These are phyloP conservation scores for Rhodotorula sp. DNA, from an alignment of 1,284 basidiomycete genomes.

Conservation along the genomic window DNA sequence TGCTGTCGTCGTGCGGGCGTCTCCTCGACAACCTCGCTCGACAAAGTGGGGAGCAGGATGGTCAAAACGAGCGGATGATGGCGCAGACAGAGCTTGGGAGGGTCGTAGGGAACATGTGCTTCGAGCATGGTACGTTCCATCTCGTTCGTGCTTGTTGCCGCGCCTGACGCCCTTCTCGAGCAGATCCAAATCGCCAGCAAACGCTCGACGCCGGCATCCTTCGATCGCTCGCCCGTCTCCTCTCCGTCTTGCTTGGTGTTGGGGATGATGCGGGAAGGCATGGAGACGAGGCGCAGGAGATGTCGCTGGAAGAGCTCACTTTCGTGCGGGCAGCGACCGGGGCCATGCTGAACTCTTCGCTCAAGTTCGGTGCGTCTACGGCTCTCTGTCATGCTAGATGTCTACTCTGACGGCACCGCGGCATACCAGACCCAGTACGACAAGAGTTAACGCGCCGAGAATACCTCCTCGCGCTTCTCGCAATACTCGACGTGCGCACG, in stretches of 20 bases:
- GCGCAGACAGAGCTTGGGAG: slow-evolving; percentile 21
- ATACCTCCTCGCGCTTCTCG: slow-evolving; percentile 64
- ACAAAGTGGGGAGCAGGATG: not conserved
- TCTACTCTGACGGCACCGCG: not conserved
- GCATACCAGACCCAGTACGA: slow-evolving; percentile 65
- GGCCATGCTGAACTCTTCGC: slow-evolving; percentile 71
- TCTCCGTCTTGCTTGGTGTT: not conserved
- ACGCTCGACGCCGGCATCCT: slow-evolving; percentile 8
- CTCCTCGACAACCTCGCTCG: not conserved
- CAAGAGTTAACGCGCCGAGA: slow-evolving; percentile 63
- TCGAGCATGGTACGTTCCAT: slow-evolving; percentile 16
- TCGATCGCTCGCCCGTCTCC: not conserved
- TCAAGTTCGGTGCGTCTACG: slow-evolving; percentile 64
- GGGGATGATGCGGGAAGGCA: not conserved
- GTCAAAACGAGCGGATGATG: not conserved
- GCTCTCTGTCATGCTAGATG: not conserved
- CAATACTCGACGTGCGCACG: slow-evolving; percentile 50
- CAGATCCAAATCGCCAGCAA: slow-evolving; percentile 17
- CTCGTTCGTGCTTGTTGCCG: not conserved
- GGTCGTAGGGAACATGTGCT: slow-evolving; percentile 32
- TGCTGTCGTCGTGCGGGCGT: not conserved
- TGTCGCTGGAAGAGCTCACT: slow-evolving; percentile 53
- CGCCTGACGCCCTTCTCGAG: not conserved
- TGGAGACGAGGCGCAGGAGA: not conserved
- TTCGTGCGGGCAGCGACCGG: slow-evolving; percentile 74